A percentile compares a stretch with the other conserved stretches of the same genome.
phyloP scores from a whole-genome alignment of 805 yeast species.

The Citeromyces matritensis region DNA sequence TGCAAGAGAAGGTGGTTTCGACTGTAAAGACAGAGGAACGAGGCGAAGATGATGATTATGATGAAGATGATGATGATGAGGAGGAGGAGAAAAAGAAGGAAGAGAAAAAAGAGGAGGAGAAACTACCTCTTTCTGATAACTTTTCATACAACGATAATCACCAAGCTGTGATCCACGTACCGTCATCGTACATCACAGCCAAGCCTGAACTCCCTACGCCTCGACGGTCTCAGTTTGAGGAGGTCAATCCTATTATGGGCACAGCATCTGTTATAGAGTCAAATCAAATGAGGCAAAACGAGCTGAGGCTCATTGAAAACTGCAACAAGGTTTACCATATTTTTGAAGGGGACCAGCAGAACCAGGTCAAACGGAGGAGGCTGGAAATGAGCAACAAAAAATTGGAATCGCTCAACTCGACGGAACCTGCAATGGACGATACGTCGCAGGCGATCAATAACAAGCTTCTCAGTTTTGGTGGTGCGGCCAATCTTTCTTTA shows the following conservation, averaged over 20 bases:
- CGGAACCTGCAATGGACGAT: constrained; percentile 9
- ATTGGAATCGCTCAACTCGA: constrained; percentile 23
- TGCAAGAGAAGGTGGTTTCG: constrained; percentile 9
- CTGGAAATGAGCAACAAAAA: constrained; percentile 71
- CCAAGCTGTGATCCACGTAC: constrained; percentile 5
- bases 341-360: constrained; percentile 65
- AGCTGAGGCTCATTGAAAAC: constrained; percentile 31
- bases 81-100: constrained; percentile 6
- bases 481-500: constrained; percentile 64
- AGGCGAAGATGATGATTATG: constrained; percentile 15
- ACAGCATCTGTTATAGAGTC: constrained; percentile 21
- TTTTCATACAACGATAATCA: constrained; percentile 4
- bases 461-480: constrained; percentile 20
- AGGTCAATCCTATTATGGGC: constrained; percentile 17
- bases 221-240: constrained; percentile 11
- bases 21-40: constrained; percentile 8
- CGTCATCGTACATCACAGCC: constrained; percentile 7
- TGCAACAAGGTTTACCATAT: constrained; percentile 63
- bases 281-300: constrained; percentile 22
- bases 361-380: constrained; percentile 58
- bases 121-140: constrained; percentile 5
- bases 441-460: constrained; percentile 8
- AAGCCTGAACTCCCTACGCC: constrained; percentile 13
- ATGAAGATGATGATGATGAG: constrained; percentile 15
- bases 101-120: constrained; percentile 2